Evolutionary conservation across 2,329 filamentous ascomycete species (phyloP).

Genomic region (Sordariomycetes sp.): DNA sequence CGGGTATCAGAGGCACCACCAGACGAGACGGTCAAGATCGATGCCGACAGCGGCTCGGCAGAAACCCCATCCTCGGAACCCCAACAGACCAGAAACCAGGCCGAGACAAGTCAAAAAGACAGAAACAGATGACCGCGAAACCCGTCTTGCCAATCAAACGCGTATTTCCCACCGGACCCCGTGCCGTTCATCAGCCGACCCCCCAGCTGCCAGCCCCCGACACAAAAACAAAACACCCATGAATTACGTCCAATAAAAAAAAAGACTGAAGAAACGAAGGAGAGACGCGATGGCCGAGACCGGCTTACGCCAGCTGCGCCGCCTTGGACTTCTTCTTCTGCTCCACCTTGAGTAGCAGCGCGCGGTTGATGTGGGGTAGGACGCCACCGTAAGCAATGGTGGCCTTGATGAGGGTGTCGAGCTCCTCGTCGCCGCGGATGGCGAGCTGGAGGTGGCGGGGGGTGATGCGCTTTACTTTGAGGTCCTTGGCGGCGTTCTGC

Average conservation of each 20-base stretch:
- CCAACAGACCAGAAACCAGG: too few relatives aligned
- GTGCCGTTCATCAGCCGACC: neutral
- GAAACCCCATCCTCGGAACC: too few relatives aligned
- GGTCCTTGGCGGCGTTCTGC: conserved; percentile 93
- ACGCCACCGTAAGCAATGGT: conserved; percentile 99
- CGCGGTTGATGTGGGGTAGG: conserved; percentile 96
- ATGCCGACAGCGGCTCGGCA: too few relatives aligned
- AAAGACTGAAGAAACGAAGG: neutral
- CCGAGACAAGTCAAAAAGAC: neutral
- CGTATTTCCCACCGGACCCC: neutral
- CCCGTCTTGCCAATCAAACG: neutral
- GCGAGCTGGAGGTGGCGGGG: conserved; percentile 95
- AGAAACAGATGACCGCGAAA: neutral
- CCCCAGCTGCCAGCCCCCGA: neutral
- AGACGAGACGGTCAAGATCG: too few relatives aligned
- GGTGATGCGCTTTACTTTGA: conserved; percentile 99
- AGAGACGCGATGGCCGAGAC: neutral
- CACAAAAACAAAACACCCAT: neutral
- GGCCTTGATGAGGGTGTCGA: conserved; percentile 92
- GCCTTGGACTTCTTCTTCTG: conserved; percentile 81
- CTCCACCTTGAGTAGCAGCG: conserved; percentile 87
- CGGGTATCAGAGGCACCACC: too few relatives aligned
- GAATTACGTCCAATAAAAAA: neutral
- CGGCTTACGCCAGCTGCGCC: conserved; percentile 1
- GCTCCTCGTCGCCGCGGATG: conserved; percentile 95